A percentile compares a stretch with the other conserved stretches of the same genome.
phyloP scores from a whole-genome alignment of 2,329 filamentous ascomycete species.

The Alternaria gansuensis region DNA sequence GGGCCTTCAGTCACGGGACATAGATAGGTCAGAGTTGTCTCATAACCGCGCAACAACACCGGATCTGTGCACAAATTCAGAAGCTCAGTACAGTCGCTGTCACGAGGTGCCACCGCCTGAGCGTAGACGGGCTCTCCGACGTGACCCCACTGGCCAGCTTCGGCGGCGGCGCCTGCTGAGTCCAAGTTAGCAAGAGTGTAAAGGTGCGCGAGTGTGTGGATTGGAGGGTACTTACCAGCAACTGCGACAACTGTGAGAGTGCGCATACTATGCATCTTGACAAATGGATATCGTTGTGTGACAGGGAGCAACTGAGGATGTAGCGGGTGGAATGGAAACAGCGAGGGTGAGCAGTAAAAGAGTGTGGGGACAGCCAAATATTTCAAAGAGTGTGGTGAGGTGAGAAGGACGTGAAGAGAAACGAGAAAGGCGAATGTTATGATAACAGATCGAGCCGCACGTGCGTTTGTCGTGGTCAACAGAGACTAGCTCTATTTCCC shows the following conservation, averaged over 20 bases:
- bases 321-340: background rate
- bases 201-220: background rate
- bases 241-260: conserved; percentile 21
- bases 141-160: conserved; percentile 16
- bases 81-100: conserved; percentile 22
- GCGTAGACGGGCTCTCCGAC: conserved; percentile 11
- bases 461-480: conserved; percentile 6
- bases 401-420: conserved; percentile 4
- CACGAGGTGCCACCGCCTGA: conserved; percentile 19
- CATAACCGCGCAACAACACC: conserved; percentile 25
- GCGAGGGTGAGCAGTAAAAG: conserved; percentile 6
- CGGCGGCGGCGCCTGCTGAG: conserved; percentile 21
- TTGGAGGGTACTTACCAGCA: conserved; percentile 19
- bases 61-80: conserved; percentile 36
- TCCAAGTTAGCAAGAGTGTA: background rate
- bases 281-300: background rate
- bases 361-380: background rate
- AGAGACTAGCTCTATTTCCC: conserved; percentile 10
- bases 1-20: conserved; percentile 27
- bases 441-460: conserved; percentile 4
- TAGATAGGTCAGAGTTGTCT: conserved; percentile 37
- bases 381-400: conserved; percentile 14
- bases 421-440: conserved; percentile 11
- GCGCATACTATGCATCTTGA: conserved; percentile 22
- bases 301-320: background rate